phyloP scores from a whole-genome alignment of 306 rosid species.

The Prunus padus region DNA sequence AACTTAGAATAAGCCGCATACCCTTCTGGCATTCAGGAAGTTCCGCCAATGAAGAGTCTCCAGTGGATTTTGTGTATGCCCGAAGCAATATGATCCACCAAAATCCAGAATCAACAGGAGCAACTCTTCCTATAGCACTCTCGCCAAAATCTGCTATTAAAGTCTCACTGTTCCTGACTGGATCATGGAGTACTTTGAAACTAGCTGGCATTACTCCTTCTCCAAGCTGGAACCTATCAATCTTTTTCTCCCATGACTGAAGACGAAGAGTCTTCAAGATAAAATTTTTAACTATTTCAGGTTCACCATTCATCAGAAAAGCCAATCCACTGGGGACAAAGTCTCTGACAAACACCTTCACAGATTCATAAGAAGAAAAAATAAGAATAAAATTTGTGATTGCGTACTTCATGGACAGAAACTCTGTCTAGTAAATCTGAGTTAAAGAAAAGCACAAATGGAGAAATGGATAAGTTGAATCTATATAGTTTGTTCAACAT shows the following conservation, averaged over 20 bases:
- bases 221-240: constrained; percentile 80
- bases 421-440: not conserved
- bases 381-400: constrained; percentile 18
- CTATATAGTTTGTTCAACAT: not conserved
- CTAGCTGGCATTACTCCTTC: constrained; percentile 99
- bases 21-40: constrained; percentile 93
- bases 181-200: constrained; percentile 85
- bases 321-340: constrained; percentile 89
- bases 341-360: constrained; percentile 89
- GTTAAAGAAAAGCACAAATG: not conserved
- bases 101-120: constrained; percentile 97
- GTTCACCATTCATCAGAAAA: constrained; percentile 80
- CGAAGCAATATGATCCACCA: constrained; percentile 98
- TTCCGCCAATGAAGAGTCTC: constrained; percentile 83
- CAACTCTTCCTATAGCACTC: constrained; percentile 97
- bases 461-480: not conserved
- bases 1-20: constrained; percentile 81
- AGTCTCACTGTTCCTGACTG: constrained; percentile 65
- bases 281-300: constrained; percentile 75
- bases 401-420: not conserved
- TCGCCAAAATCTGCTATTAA: constrained; percentile 90
- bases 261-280: constrained; percentile 82
- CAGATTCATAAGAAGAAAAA: constrained; percentile 10
- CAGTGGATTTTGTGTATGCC: constrained; percentile 87
- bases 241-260: constrained; percentile 93